A percentile compares a stretch with the other conserved stretches of the same genome.
Conservation (phyloP, 768 basidiomycete genomes). For the Rhizopogon salebrosus region DNA sequence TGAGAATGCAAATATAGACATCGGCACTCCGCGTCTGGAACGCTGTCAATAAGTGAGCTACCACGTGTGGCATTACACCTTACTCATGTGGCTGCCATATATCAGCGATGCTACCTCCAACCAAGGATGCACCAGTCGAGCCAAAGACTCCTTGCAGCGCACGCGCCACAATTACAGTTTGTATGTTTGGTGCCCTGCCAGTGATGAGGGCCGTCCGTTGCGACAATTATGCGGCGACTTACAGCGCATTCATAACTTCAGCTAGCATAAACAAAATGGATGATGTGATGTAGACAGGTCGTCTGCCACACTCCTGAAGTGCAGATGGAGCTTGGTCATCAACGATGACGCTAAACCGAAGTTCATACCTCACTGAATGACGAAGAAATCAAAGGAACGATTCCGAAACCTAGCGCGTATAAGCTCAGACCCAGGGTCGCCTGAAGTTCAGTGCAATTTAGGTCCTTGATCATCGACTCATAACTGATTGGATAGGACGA, state of each 20-base stretch:
- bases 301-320: constrained; percentile 53
- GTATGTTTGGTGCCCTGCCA: constrained; percentile 37
- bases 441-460: constrained; percentile 36
- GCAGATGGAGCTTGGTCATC: neutral
- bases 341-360: neutral
- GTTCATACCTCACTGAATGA: constrained; percentile 52
- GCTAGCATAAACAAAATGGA: constrained; percentile 42
- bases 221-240: constrained; percentile 1
- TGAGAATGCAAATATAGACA: constrained; percentile 59
- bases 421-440: constrained; percentile 41
- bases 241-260: constrained; percentile 33
- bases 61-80: constrained; percentile 10
- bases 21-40: constrained; percentile 45
- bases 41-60: neutral
- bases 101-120: constrained; percentile 66
- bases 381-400: constrained; percentile 54
- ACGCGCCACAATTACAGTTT: constrained; percentile 52
- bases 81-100: constrained; percentile 62
- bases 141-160: constrained; percentile 60
- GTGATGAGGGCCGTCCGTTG: neutral
- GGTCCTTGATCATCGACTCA: constrained; percentile 42
- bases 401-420: constrained; percentile 52
- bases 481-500: constrained; percentile 48
- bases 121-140: constrained; percentile 61
- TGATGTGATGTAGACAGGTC: constrained; percentile 51